Evolutionary conservation across 495 filamentous ascomycete species (phyloP), one percentile per base, ranked within the genome.

Genomic region (Aspergillus sparsus): DNA sequence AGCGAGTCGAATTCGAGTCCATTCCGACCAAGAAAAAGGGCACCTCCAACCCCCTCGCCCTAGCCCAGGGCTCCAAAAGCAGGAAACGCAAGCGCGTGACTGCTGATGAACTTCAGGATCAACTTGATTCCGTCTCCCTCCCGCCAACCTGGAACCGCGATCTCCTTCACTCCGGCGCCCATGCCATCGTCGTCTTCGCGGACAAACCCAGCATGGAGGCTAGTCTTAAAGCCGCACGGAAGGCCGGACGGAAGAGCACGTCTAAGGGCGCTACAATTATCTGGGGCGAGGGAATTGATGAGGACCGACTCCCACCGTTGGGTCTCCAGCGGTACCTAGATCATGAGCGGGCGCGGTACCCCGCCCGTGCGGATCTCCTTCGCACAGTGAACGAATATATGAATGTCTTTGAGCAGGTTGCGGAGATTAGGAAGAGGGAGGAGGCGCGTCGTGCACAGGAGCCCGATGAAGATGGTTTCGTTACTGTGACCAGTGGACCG

Each of bases 401-500:
- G 83, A 81, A 81, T 11, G 75, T 81, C 8, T 97, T 90, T 68
- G 78, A 82, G 53, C 74, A 78, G 46, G 81, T 83, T 34, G 87
- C 95, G 68, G 83, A 85, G 50, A 85, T 87, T 47, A 84, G 85
- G 18, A 80, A 80, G 49, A 84, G 84, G 27, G 77, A 84, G 16
- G 85, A 84, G 35, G 84, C 87, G 62, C 79, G 80, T 57, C 74
- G 84, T 60, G 82, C 89, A 47, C 83, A 86, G 65, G 87, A 88
- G 66, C 91, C 94, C 9, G 94, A 98, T 70, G 92, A 91, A 68
- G 95, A 98, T 73, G 94, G 94, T 9, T 98, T 98, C 68, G 81
- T 97, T 18, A 97, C 91, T 34, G 95, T 98, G 33, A 89, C 87
- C 5, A 81, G 88, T 57, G 93, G 92, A 12, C 77, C 77, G 42